Evolutionary conservation across 139 green algal genomes (phyloP).

Genomic region (Astrephomene gubernaculifera): DNA sequence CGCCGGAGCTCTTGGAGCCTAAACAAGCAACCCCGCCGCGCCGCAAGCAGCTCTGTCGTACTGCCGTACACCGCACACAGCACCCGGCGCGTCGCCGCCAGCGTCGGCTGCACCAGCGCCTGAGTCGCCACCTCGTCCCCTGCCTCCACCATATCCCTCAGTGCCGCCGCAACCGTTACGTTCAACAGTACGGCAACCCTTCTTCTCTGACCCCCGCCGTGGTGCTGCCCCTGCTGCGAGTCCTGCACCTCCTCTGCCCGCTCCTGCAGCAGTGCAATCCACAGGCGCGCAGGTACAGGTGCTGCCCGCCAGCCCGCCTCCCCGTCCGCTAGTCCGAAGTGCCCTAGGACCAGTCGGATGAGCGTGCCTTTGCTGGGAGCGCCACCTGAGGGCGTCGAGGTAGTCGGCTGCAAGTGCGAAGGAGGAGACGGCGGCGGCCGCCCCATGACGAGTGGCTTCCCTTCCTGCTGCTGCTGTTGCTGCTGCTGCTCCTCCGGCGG

Average conservation of each 20-base stretch:
- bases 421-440: too few species aligned
- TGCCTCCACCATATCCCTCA: conserved; percentile 18
- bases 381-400: not conserved
- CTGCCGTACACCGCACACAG: not conserved
- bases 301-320: not conserved
- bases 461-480: not conserved
- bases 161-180: not conserved
- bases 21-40: not conserved
- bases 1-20: not conserved
- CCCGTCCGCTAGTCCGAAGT: not conserved
- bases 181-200: not conserved
- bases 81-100: not conserved
- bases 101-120: not conserved
- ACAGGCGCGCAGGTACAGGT: conserved; percentile 11
- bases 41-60: not conserved
- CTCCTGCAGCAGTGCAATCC: conserved; percentile 22
- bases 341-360: too few species aligned
- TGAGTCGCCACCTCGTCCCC: not conserved
- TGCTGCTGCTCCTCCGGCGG: not conserved
- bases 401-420: not conserved
- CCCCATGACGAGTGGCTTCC: too few species aligned
- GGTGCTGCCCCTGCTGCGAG: not conserved
- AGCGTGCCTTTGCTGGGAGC: too few species aligned
- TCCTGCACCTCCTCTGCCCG: too few species aligned
- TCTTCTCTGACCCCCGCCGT: not conserved